Base-by-base conservation (phyloP, 2,329 filamentous ascomycete species). In the Gaeumannomyces sp. region DNA sequence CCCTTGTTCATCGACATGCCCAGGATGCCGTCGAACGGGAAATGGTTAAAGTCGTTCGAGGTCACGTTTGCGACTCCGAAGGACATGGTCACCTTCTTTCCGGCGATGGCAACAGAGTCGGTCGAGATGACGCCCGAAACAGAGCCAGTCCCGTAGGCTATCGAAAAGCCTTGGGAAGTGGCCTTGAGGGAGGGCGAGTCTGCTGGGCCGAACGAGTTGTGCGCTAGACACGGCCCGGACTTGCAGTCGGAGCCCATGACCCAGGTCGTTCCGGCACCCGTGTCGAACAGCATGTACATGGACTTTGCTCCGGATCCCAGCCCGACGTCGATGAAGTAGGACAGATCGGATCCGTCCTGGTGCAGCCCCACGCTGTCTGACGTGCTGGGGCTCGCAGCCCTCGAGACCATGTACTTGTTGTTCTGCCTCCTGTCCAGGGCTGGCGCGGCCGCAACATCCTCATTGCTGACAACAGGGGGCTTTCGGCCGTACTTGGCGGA, bases 11-110 rank as follows among this genome's bases (percentile, higher is more conserved):
- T 87, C 22, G 90, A 89, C 29, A 96, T 78, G 4, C 92, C 93
- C 3, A 97, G 78, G 61, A 97, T 96, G 29, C 93, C 93, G 73
- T 97, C 93, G 75, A 96, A 93, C 1, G 91, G 89, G 70, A 94
- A 96, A 63, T 84, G 83, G 33, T 80, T 77, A 74, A 97, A 96
- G 68, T 95, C 88, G 63, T 85, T 76, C 1, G 91, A 92, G 2
- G 90, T 90, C 29, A 83, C 83, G 45, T 83, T 84, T 28, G 90
- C 91, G 66, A 93, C 76, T 5, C 93, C 93, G 71, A 97, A 91
- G 3, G 85, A 80, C 70, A 92, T 82, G 2, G 81, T 74, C 19
- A 92, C 73, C 58, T 81, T 83, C 67, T 93, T 79, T 22, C 85
- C 86, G 2, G 87, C 90, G 68, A 96, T 77, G 4, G 81, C 80